Evolutionary conservation across 2,329 filamentous ascomycete genomes (phyloP), one percentile per base, ranked within the genome.

Genomic region (Aureobasidium lini): DNA sequence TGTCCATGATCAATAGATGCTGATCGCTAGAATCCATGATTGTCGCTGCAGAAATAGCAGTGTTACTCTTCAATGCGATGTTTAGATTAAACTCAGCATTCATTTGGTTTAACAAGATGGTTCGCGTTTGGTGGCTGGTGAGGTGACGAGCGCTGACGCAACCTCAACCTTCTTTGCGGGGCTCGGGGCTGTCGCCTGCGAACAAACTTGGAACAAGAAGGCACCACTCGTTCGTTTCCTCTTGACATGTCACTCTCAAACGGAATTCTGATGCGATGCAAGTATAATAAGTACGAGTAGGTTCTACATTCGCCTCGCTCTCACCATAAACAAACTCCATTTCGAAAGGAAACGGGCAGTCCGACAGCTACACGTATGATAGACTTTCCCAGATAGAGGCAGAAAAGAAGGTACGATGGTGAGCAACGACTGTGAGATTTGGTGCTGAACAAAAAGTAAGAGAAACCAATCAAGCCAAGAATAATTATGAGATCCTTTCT

Each of bases 131-230:
- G 50, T 44, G 28, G 39, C 29, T 54, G 52, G 36, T 7, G 48
- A 23, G 16, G 40, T 56, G 52, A 56, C 52, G 52, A 56, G 40
- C 9, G 52, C 31, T 56, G 52, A 56, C 52, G 52, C 52, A 56
- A 46, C 42, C 11, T 13, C 50, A 42, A 37, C 49, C 48, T 29
- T 39, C 46, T 16, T 28, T 39, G 48, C 48, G 48, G 48, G 18
- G 48, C 36, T 29, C 48, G 48, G 48, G 18, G 34, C 34, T 29
- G 23, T 23, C 32, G 34, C 16, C 47, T 23, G 36, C 34, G 9
- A 40, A 40, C 37, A 40, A 31, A 29, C 23, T 37, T 15, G 32
- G 48, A 39, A 52, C 48, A 37, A 10, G 2, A 15, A 1, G 23
- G 36, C 16, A 34, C 36, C 48, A 52, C 36, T 9, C 34, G 15